Evolutionary conservation across 805 yeast species (phyloP).

Genomic region (Saccharomycopsis guyanensis): DNA sequence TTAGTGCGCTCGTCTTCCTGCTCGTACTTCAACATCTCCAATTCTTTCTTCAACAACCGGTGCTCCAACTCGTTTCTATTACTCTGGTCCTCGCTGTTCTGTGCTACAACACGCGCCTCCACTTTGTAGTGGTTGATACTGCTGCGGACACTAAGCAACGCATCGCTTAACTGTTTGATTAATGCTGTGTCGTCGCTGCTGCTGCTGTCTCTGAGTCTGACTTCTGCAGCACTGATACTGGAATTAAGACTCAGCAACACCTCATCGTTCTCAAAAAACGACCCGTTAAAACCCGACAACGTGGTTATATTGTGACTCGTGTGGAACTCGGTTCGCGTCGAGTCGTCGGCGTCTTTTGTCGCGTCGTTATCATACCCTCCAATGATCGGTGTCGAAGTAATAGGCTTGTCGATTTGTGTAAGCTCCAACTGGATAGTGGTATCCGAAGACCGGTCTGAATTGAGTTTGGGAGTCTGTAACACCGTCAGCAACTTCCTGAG

Average conservation of each 20-base stretch:
- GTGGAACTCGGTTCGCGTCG: neutral
- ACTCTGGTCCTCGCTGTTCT: constrained; percentile 11
- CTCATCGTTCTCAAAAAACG: neutral
- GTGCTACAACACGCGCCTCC: constrained; percentile 13
- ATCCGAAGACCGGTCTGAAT: constrained; percentile 8
- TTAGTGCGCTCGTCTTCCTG: neutral
- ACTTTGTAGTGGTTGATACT: constrained; percentile 13
- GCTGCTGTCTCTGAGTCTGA: neutral
- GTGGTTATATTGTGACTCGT: neutral
- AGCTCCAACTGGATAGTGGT: constrained; percentile 17
- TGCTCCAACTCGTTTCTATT: constrained; percentile 40
- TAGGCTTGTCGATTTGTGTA: constrained; percentile 14
- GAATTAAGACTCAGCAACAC: neutral
- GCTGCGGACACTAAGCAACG: constrained; percentile 11
- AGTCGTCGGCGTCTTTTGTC: neutral
- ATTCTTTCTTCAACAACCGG: constrained; percentile 37
- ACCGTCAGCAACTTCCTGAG: neutral
- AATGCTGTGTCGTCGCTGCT: constrained; percentile 1
- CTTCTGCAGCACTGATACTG: neutral
- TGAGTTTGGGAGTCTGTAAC: constrained; percentile 5
- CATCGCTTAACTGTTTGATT: constrained; percentile 7
- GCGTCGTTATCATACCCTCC: neutral
- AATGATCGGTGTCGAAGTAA: constrained; percentile 15
- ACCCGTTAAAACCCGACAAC: neutral
- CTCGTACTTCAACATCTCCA: constrained; percentile 32